These are phyloP conservation scores for Trebouxiophyceae sp. DNA, from an alignment of 163 green algal genomes.

Conservation along the genomic window DNA sequence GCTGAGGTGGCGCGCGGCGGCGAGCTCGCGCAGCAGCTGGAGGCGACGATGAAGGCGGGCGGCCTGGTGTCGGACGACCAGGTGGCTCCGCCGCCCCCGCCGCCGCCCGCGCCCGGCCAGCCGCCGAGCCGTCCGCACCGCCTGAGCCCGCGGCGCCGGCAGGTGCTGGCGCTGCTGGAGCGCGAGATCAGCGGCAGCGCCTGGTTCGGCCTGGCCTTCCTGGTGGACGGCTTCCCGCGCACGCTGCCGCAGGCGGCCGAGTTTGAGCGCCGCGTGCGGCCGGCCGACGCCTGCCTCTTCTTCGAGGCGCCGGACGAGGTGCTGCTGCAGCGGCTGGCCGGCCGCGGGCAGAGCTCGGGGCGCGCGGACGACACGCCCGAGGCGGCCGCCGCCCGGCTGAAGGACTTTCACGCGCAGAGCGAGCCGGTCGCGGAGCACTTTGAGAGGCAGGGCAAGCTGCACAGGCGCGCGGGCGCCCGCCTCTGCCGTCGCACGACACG, in stretches of 20 bases:
- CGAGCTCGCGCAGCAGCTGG: background rate
- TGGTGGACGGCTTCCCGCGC: background rate
- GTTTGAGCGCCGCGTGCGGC: background rate
- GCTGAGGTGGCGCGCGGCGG: slow-evolving; percentile 74
- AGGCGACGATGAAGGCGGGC: background rate
- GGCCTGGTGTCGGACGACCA: background rate
- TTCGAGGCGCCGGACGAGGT: background rate
- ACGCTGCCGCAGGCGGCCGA: background rate
- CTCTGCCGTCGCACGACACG: too few species aligned
- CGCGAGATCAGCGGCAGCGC: background rate
- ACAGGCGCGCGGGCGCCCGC: too few species aligned
- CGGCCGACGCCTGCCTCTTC: background rate
- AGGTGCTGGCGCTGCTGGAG: background rate
- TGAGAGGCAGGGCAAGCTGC: too few species aligned
- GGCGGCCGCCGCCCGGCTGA: background rate
- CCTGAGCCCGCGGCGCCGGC: too few species aligned
- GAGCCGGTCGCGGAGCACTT: background rate
- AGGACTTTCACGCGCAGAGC: background rate
- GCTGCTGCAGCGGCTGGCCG: background rate
- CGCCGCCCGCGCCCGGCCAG: too few species aligned
- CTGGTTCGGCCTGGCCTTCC: background rate
- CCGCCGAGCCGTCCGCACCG: too few species aligned
- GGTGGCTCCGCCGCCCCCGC: too few species aligned
- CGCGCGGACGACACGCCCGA: background rate
- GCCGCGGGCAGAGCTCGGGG: background rate